Evolutionary conservation across 2,329 filamentous ascomycete species (phyloP), one percentile per base, ranked within the genome.

Genomic region (Dendryphion nanum): DNA sequence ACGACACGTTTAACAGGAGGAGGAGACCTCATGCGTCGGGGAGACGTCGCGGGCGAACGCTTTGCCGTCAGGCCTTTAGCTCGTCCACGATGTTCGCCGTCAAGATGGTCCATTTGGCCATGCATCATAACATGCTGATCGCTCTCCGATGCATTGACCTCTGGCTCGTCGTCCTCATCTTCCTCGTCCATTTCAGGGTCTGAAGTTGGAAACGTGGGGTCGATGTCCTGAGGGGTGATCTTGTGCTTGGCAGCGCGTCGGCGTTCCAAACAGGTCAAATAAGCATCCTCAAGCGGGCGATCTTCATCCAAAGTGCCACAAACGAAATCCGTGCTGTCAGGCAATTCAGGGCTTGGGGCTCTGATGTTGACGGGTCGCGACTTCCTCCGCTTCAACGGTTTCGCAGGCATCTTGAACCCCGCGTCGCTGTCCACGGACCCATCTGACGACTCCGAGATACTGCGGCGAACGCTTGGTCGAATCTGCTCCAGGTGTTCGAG

Each of bases 281-380:
- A 98, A 1, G 89, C 91, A 51, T 90, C 89, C 63, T 98, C 93
- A n/a, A 97, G 70, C 3, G 89, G 89, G 30, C 89, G 83, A 58
- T 98, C 93, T 66, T 98, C 93, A 50, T 98, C 93, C 15, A 98
- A 75, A 1, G 93, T 98, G 41, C 93, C 93, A 58, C 93, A 97
- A n/a, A 98, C 93, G 51, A 98, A 98, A 64, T 98, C 93, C 12
- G 93, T 97, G 67, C 90, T 96, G 64, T 98, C 93, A 1, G 93
- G 93, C 8, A 98, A 75, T 59, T 95, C 89, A 2, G 88, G 87
- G 1, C 85, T 86, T 14, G 61, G 57, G 26, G 81, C 77, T 16
- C 83, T 83, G 50, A 83, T 81, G 45, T 76, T 79, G 32, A 67
- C 57, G 28, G 71, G 72, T 30, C 63, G 72, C 75, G 74, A 70